Evolutionary conservation across 192 early-diverging fungal genomes (phyloP).

Genomic region (Helicostylum pulchrum): DNA sequence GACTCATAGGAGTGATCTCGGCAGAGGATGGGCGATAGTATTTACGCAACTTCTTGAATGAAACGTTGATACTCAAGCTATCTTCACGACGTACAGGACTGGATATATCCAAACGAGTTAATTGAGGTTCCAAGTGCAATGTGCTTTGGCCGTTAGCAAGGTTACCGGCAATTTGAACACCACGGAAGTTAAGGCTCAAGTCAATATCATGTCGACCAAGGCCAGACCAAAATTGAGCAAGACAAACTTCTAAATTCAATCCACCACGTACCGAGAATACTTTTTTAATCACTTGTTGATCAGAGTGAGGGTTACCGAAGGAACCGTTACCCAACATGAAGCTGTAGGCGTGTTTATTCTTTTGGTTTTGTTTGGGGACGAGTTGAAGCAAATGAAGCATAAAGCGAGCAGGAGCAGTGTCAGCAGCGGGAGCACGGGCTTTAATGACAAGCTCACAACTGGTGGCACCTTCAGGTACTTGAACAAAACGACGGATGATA

Average conservation of each 20-base stretch:
- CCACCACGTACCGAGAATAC: constrained; percentile 63
- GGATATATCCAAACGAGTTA: constrained; percentile 70
- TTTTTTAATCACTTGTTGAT: constrained; percentile 52
- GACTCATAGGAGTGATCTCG: constrained; percentile 56
- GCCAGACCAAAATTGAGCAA: constrained; percentile 91
- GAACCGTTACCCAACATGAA: constrained; percentile 59
- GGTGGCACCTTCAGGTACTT: constrained; percentile 82
- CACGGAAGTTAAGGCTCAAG: constrained; percentile 76
- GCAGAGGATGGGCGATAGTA: constrained; percentile 63
- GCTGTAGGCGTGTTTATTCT: constrained; percentile 54
- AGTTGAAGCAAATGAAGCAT: constrained; percentile 74
- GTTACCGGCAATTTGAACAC: constrained; percentile 55
- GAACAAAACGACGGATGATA: constrained; percentile 77
- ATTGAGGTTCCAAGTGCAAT: constrained; percentile 39
- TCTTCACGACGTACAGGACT: constrained; percentile 75
- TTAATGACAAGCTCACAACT: constrained; percentile 53
- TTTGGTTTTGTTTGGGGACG: constrained; percentile 63
- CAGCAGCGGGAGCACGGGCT: constrained; percentile 30
- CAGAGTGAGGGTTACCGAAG: constrained; percentile 56
- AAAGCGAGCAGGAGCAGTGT: constrained; percentile 60
- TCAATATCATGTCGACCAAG: constrained; percentile 66
- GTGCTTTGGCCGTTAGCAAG: constrained; percentile 39
- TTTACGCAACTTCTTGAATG: constrained; percentile 55
- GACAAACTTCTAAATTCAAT: constrained; percentile 69
- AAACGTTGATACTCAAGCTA: constrained; percentile 50